These are phyloP conservation scores for Coemansia sp. DNA, from an alignment of 192 early-diverging fungal species.

Conservation along the genomic window DNA sequence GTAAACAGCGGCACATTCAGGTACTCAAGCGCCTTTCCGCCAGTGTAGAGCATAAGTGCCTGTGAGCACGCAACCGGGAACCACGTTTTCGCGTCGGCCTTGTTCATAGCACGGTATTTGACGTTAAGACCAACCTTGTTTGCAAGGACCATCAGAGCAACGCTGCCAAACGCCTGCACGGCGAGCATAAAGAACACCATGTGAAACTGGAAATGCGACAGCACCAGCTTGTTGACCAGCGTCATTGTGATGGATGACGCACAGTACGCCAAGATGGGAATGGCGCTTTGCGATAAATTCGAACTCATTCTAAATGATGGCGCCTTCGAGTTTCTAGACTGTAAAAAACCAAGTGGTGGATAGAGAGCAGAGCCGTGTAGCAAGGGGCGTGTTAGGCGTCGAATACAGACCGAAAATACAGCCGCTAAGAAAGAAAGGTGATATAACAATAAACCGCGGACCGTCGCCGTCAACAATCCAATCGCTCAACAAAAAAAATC, in stretches of 20 bases:
- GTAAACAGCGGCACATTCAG: slow-evolving; percentile 94
- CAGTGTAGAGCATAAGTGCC: slow-evolving; percentile 96
- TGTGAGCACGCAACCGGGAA: slow-evolving; percentile 81
- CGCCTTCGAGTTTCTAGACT: neutral
- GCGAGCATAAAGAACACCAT: slow-evolving; percentile 83
- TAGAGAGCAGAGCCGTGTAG: neutral
- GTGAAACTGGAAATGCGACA: slow-evolving; percentile 77
- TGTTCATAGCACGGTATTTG: slow-evolving; percentile 65
- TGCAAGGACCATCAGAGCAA: slow-evolving; percentile 57
- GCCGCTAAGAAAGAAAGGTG: too few relatives aligned
- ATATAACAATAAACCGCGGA: too few relatives aligned
- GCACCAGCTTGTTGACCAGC: slow-evolving; percentile 83
- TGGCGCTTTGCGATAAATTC: slow-evolving; percentile 39
- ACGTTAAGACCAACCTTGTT: slow-evolving; percentile 56
- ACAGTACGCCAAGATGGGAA: slow-evolving; percentile 87
- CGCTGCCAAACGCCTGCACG: slow-evolving; percentile 67
- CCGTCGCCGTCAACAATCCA: too few relatives aligned
- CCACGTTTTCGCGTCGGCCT: slow-evolving; percentile 68
- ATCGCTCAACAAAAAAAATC: neutral
- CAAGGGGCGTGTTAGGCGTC: neutral
- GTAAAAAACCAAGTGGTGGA: neutral
- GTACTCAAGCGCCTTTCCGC: slow-evolving; percentile 89
- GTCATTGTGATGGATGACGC: slow-evolving; percentile 86
- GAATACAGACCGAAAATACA: too few relatives aligned
- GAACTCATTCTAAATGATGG: slow-evolving; percentile 28